Percentiles rank a stretch among this genome's conserved stretches.
These are phyloP conservation scores for Phytophthora kernoviae DNA, from an alignment of 352 stramenopile species.

Conservation along the genomic window DNA sequence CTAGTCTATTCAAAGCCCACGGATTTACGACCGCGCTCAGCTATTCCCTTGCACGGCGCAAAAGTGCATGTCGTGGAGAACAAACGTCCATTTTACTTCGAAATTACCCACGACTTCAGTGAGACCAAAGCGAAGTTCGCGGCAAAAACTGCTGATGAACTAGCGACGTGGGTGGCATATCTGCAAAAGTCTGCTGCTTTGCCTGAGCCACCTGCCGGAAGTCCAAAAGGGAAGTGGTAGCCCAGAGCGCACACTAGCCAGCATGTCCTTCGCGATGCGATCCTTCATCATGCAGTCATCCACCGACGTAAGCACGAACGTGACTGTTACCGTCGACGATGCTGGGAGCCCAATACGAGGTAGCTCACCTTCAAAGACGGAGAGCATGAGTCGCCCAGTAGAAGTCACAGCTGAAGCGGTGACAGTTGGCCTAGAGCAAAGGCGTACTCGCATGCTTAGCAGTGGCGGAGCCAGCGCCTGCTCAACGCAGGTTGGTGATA, in stretches of 20 bases:
- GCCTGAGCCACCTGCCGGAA: slow-evolving; percentile 52
- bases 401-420: slow-evolving; percentile 24
- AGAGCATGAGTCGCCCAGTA: slow-evolving; percentile 14
- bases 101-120: slow-evolving; percentile 73
- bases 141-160: slow-evolving; percentile 64
- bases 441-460: slow-evolving; percentile 32
- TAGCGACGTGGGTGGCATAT: slow-evolving; percentile 61
- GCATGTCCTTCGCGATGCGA: slow-evolving; percentile 81
- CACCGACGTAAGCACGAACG: slow-evolving; percentile 18
- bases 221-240: slow-evolving; percentile 41
- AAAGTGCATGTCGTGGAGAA: slow-evolving; percentile 71
- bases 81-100: slow-evolving; percentile 80
- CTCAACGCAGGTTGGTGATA: slow-evolving; percentile 29
- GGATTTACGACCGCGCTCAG: slow-evolving; percentile 60
- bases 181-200: slow-evolving; percentile 53
- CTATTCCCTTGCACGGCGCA: slow-evolving; percentile 68
- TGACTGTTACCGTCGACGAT: slow-evolving; percentile 9
- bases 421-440: slow-evolving; percentile 19
- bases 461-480: slow-evolving; percentile 25
- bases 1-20: slow-evolving; percentile 64
- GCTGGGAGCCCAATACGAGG: slow-evolving; percentile 5
- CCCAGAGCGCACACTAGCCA: slow-evolving; percentile 49
- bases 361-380: slow-evolving; percentile 20
- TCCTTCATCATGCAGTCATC: slow-evolving; percentile 73
- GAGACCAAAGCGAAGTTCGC: slow-evolving; percentile 81